Evolutionary conservation across 1,139 yeast species (phyloP).

Genomic region (Pichia inconspicua): DNA sequence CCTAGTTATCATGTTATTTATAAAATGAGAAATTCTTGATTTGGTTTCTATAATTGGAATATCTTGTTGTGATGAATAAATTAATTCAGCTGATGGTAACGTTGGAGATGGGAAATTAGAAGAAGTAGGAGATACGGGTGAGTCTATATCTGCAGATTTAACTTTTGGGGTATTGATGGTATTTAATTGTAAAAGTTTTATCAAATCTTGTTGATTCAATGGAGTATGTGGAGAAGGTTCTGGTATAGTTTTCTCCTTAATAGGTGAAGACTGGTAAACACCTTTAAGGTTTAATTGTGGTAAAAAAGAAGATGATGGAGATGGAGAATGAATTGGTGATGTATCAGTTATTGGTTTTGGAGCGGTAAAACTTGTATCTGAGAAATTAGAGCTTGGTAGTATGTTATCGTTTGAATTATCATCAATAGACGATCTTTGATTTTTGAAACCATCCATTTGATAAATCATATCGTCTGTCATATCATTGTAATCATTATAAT

Average conservation of each 20-base stretch:
- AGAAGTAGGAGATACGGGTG: constrained; percentile 3
- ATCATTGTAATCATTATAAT: background rate
- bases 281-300: background rate
- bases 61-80: background rate
- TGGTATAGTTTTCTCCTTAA: background rate
- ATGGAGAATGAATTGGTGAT: constrained; percentile 9
- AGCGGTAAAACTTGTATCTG: constrained; percentile 1
- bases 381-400: background rate
- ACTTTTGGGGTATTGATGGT: background rate
- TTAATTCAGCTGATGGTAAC: constrained; percentile 2
- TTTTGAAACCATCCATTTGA: background rate
- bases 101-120: constrained; percentile 12
- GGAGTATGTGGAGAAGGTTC: constrained; percentile 7
- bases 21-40: constrained; percentile 20
- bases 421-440: background rate
- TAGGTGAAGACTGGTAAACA: background rate
- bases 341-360: background rate
- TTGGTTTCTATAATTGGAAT: constrained; percentile 1
- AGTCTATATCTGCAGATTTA: background rate
- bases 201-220: constrained; percentile 6
- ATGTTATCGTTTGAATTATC: background rate
- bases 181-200: background rate
- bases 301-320: constrained; percentile 5
- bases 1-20: constrained; percentile 24
- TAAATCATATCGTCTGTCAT: background rate